Evolutionary conservation across 495 filamentous ascomycete genomes (phyloP).

Genomic region (Pyrenopolyporus hunteri): DNA sequence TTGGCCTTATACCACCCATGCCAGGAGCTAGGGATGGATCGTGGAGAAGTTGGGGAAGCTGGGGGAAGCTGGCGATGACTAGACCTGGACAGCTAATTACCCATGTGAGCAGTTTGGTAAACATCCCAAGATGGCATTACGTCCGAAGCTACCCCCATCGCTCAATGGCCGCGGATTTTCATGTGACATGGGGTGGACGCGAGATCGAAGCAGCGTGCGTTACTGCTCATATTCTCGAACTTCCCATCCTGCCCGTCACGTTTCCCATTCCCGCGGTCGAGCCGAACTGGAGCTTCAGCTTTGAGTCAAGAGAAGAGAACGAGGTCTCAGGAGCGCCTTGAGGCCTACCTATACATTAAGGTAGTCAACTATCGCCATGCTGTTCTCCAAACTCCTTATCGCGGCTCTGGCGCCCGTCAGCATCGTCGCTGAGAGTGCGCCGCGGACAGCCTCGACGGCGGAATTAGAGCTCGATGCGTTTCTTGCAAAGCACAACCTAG

Average conservation of each 20-base stretch:
- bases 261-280: constrained; percentile 20
- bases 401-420: constrained; percentile 38
- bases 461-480: constrained; percentile 41
- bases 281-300: constrained; percentile 38
- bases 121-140: constrained; percentile 29
- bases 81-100: constrained; percentile 20
- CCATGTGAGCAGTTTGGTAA: constrained; percentile 31
- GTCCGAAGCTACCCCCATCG: constrained; percentile 23
- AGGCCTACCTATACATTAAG: no score
- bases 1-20: constrained; percentile 12
- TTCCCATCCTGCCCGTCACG: constrained; percentile 16
- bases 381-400: constrained; percentile 40
- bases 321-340: constrained; percentile 12
- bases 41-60: constrained; percentile 36
- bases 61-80: constrained; percentile 17
- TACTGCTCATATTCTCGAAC: constrained; percentile 31
- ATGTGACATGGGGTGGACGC: constrained; percentile 23
- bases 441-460: constrained; percentile 26
- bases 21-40: constrained; percentile 17
- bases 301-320: constrained; percentile 30
- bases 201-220: constrained; percentile 11
- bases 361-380: constrained; percentile 28
- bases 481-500: constrained; percentile 45
- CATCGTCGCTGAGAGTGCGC: constrained; percentile 31
- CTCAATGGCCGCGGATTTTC: constrained; percentile 5